phyloP scores from a whole-genome alignment of 805 yeast species.

The Candida silvicultrix region DNA sequence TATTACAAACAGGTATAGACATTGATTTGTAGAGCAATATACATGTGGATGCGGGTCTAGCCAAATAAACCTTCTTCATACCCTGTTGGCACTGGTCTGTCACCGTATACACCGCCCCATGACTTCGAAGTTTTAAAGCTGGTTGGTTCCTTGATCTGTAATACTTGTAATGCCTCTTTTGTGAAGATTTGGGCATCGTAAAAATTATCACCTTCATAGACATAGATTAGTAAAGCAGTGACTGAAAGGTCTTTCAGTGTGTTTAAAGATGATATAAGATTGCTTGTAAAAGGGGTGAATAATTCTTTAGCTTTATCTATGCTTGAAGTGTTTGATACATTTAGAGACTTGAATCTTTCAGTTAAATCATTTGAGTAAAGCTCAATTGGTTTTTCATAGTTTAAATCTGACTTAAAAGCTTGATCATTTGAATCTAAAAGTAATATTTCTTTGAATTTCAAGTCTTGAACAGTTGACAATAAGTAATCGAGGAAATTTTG shows the following conservation, averaged over 20 bases:
- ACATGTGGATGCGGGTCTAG: conserved; percentile 13
- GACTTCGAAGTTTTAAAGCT: conserved; percentile 57
- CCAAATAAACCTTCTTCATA: conserved; percentile 75
- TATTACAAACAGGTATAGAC: not conserved
- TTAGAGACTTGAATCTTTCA: conserved; percentile 14
- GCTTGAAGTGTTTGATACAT: conserved; percentile 3
- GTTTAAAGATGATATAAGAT: conserved; percentile 6
- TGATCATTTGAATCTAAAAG: conserved; percentile 72
- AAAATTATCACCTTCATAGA: conserved; percentile 88
- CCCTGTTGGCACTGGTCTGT: conserved; percentile 55
- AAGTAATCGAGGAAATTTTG: conserved; percentile 45
- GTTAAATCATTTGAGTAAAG: conserved; percentile 11
- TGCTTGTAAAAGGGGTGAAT: conserved; percentile 11
- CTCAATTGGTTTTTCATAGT: conserved; percentile 10
- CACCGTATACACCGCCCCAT: conserved; percentile 86
- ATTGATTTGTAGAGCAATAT: not conserved
- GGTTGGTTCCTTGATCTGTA: conserved; percentile 15
- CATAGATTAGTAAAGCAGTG: conserved; percentile 49
- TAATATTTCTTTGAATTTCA: conserved; percentile 39
- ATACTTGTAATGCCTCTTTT: conserved; percentile 23
- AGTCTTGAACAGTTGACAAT: conserved; percentile 40
- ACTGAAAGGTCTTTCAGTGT: conserved; percentile 16
- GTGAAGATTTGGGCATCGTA: conserved; percentile 59
- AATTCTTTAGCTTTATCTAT: conserved; percentile 3
- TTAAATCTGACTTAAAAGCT: conserved; percentile 31